These are phyloP conservation scores for Irpex rosettiformis DNA, from an alignment of 1,284 basidiomycete species.

Conservation along the genomic window DNA sequence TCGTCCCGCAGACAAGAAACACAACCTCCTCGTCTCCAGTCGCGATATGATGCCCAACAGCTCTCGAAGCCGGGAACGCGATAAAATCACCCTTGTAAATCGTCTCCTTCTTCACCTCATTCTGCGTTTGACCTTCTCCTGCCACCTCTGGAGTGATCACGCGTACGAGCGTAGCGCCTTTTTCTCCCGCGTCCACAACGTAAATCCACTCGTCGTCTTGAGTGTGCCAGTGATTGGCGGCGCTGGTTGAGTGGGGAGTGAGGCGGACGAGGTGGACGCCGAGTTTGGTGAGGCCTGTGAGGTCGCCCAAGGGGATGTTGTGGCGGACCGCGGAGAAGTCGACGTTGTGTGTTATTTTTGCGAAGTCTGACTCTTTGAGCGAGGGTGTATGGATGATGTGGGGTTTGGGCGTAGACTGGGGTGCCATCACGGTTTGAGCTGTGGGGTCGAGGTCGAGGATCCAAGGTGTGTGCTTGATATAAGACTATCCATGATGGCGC, in stretches of 20 bases:
- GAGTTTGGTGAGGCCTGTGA: slow-evolving; percentile 22
- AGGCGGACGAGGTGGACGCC: slow-evolving; percentile 26
- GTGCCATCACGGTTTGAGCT: too few species aligned
- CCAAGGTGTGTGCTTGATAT: too few species aligned
- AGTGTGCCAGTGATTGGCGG: slow-evolving; percentile 25
- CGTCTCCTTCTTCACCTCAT: slow-evolving; percentile 17
- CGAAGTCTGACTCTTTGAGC: not conserved
- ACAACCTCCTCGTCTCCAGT: slow-evolving; percentile 21
- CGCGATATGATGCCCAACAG: slow-evolving; percentile 18
- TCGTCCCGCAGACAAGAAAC: slow-evolving; percentile 25
- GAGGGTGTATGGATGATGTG: not conserved
- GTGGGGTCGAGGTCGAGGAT: too few species aligned
- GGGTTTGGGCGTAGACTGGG: not conserved
- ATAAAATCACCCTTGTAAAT: slow-evolving; percentile 26
- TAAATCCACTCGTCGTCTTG: slow-evolving; percentile 28
- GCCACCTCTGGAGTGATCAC: not conserved
- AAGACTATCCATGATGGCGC: too few species aligned
- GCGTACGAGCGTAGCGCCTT: slow-evolving; percentile 17
- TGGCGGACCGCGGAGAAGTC: slow-evolving; percentile 16
- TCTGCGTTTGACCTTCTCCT: slow-evolving; percentile 9
- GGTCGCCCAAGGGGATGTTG: slow-evolving; percentile 23
- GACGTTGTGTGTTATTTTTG: not conserved
- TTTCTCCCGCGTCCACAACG: slow-evolving; percentile 24
- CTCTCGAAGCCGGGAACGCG: slow-evolving; percentile 22
- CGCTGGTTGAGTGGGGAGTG: slow-evolving; percentile 20